phyloP scores from a whole-genome alignment of 495 filamentous ascomycete genomes.

The Penicillium odoratum region DNA sequence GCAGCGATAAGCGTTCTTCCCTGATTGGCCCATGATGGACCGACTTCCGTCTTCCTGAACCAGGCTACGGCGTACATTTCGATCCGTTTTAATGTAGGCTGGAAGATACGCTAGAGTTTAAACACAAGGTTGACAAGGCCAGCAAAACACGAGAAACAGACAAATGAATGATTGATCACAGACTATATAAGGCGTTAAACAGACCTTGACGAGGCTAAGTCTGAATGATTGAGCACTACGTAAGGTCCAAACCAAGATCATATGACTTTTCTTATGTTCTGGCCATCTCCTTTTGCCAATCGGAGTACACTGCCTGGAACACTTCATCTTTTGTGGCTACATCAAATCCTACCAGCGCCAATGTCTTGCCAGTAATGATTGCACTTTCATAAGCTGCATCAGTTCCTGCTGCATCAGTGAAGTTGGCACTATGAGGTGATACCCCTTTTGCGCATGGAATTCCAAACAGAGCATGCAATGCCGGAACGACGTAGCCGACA shows the following conservation, averaged over 20 bases:
- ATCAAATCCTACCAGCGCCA: slow-evolving; percentile 56
- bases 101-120: too few relatives aligned
- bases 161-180: too few relatives aligned
- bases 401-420: slow-evolving; percentile 57
- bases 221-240: too few relatives aligned
- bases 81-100: too few relatives aligned
- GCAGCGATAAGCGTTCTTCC: too few relatives aligned
- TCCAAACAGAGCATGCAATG: slow-evolving; percentile 58
- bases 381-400: slow-evolving; percentile 52
- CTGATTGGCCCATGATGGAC: too few relatives aligned
- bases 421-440: slow-evolving; percentile 60
- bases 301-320: slow-evolving; percentile 31
- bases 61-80: too few relatives aligned
- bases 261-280: not conserved
- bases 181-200: too few relatives aligned
- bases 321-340: slow-evolving; percentile 48
- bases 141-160: too few relatives aligned
- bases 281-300: slow-evolving; percentile 31
- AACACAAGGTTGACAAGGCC: too few relatives aligned
- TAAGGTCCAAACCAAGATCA: not conserved
- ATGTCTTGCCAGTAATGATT: slow-evolving; percentile 54
- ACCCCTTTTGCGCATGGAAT: slow-evolving; percentile 42
- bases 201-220: too few relatives aligned
- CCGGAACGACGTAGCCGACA: slow-evolving; percentile 64
- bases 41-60: too few relatives aligned